Conservation (phyloP, 768 basidiomycete genomes). For the Rhodotorula diobovata region DNA sequence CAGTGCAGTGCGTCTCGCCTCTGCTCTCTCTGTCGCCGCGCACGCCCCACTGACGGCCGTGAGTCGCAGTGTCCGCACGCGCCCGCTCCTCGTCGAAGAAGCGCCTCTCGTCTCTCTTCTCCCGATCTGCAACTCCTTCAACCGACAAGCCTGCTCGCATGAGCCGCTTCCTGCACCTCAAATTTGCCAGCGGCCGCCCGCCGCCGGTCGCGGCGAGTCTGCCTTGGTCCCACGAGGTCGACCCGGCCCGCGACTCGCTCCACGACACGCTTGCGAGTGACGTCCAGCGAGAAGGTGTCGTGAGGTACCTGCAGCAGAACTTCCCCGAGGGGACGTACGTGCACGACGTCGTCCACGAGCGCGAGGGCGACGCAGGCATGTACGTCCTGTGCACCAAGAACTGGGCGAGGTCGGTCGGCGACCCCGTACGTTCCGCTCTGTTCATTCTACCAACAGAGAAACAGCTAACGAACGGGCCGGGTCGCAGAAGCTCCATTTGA, state of each 20-base stretch:
- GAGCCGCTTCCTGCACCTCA: constrained; percentile 24
- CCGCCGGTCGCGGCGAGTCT: constrained; percentile 17
- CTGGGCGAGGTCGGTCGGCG: constrained; percentile 22
- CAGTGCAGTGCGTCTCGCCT: too few relatives aligned
- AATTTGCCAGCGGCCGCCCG: constrained; percentile 11
- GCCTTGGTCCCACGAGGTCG: constrained; percentile 19
- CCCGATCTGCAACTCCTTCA: constrained; percentile 10
- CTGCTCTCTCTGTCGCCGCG: too few relatives aligned
- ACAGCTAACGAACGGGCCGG: too few relatives aligned
- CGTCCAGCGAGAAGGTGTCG: constrained; percentile 25
- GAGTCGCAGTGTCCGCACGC: background rate
- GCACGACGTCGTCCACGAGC: constrained; percentile 19
- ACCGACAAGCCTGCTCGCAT: background rate
- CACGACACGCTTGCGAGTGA: constrained; percentile 26
- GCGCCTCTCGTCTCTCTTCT: constrained; percentile 23
- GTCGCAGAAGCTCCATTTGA: constrained; percentile 30
- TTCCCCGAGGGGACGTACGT: constrained; percentile 21
- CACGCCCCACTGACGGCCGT: background rate
- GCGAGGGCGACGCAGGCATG: constrained; percentile 13
- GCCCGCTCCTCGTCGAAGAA: constrained; percentile 17
- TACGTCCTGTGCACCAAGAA: constrained; percentile 13
- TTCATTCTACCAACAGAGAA: too few relatives aligned
- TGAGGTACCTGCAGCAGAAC: constrained; percentile 22
- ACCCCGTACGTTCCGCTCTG: background rate
- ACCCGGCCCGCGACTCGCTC: background rate